Evolutionary conservation across 2,329 filamentous ascomycete species (phyloP).

Genomic region (Cercospora zeina): DNA sequence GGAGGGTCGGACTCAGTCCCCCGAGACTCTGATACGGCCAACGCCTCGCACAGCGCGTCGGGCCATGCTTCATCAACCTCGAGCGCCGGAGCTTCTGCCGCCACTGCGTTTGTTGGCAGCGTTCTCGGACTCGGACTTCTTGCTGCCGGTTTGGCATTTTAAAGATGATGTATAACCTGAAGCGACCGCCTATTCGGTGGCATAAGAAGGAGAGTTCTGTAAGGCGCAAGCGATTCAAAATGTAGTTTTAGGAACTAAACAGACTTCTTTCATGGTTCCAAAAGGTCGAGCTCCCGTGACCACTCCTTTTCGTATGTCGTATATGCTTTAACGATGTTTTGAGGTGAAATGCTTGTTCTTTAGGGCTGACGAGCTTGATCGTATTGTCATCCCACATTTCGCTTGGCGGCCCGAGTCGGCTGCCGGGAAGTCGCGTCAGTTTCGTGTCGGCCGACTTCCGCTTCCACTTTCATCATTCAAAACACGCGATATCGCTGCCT

Average conservation of each 20-base stretch:
- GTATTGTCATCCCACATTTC: constrained; percentile 1
- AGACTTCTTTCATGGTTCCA: background rate
- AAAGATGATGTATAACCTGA: background rate
- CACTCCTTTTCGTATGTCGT: background rate
- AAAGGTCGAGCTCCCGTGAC: background rate
- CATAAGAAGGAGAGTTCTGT: background rate
- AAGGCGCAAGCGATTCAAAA: background rate
- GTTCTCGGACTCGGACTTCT: constrained; percentile 27
- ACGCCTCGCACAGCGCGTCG: background rate
- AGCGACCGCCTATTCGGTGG: background rate
- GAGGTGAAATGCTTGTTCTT: constrained; percentile 1
- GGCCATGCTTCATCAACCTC: constrained; percentile 17
- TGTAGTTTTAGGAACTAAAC: background rate
- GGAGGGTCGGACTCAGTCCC: constrained; percentile 7
- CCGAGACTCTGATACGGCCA: background rate
- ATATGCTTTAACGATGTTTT: background rate
- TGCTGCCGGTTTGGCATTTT: constrained; percentile 30
- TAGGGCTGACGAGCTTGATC: background rate
- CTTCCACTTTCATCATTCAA: background rate
- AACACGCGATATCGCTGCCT: background rate
- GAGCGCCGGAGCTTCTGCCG: constrained; percentile 25
- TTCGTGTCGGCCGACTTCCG: background rate
- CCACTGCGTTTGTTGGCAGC: constrained; percentile 28
- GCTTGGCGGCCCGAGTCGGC: constrained; percentile 1
- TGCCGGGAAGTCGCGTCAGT: background rate